Evolutionary conservation across 257 asterid genomes (phyloP), one percentile per base, ranked within the genome.

Genomic region (Solanum dulcamara): DNA sequence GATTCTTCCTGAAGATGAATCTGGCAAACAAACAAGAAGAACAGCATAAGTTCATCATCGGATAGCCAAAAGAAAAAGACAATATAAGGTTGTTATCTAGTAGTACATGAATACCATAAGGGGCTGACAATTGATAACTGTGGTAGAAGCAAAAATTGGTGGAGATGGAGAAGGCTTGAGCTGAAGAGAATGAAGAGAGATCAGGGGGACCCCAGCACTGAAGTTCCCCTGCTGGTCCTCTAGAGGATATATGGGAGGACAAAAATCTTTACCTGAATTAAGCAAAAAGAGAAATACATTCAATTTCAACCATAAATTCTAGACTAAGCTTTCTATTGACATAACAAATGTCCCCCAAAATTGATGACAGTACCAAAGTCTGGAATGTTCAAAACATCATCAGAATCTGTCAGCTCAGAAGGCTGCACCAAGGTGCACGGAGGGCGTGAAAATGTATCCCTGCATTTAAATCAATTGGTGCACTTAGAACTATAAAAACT

Each of bases 1-100:
- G 99, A 95, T 86, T 92, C 99, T 92, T 97, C 99, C 91, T 95
- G 98, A 89, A 95, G 98, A 93, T 94, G 94, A 88, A 95, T 88
- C 99, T 97, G 96, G 79, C 81, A 89, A 87, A 87, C 44, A 90
- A 80, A 67, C 51, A 70, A 85, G 88, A 79, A 66, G 87, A 60
- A 70, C 20, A 79, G 38, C 44, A 48, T 28, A 48, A 70, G 62
- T 42, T 74, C 81, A 42, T 46, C 64, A 79, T 70, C 18, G 9
- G 64, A 33, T 44, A 77, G 82, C 22, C 44, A 50, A 57, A 79
- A 67, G 48, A 72, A 82, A 84, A 83, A 26, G 71, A 37, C 46
- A 86, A 71, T 22, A 12, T 55, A 85, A 53, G 37, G 42, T 32
- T 60, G 68, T 68, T 57, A 28, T 75, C 66, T 33, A 62, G 24